Evolutionary conservation across 768 basidiomycete genomes (phyloP), one percentile per base, ranked within the genome.

Genomic region (Amanita muscaria): DNA sequence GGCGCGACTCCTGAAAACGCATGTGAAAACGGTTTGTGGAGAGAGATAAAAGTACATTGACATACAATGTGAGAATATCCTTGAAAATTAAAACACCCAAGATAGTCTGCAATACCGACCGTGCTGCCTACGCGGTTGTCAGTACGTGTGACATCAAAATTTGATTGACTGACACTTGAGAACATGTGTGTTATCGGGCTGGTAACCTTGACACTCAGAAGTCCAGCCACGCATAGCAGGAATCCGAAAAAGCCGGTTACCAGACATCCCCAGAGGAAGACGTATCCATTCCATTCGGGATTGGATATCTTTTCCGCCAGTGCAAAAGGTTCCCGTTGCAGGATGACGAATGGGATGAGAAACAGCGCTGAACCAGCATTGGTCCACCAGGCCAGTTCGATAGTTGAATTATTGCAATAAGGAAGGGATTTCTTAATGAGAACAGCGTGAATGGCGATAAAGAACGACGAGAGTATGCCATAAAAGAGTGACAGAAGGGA

Each of bases 101-200:
- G 29, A 88, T 64, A 12, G 87, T 89, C 59, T 93, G 89, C 18
- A 93, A 66, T 15, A 90, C 89, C 5, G 86, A 86, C 46, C 84
- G 73, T 6, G 83, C 83, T 22, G 88, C 83, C 87, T 84, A 50
- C 39, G 47, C 24, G 44, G 27, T n/a, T 46, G 40, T 42, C 32
- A 46, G 47, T 29, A 11, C 23, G 34, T 36, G 14, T 29, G 40
- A 40, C 11, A 30, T 25, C 47, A 36, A 52, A 30, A n/a, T 40
- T 9, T 15, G 22, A 40, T 5, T 33, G 15, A 69, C 80, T 58
- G 53, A 85, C 83, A 51, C 74, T 82, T 12, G 80, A 80, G 63
- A 89, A 84, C 84, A 88, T 89, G 59, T 88, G 88, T 1, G 85
- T 88, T 43, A 90, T 73, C 4, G 87, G 87, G 46, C 80, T 83